Evolutionary conservation across 2,329 filamentous ascomycete species (phyloP), one percentile per base, ranked within the genome.

Genomic region (Esteya vermicola): DNA sequence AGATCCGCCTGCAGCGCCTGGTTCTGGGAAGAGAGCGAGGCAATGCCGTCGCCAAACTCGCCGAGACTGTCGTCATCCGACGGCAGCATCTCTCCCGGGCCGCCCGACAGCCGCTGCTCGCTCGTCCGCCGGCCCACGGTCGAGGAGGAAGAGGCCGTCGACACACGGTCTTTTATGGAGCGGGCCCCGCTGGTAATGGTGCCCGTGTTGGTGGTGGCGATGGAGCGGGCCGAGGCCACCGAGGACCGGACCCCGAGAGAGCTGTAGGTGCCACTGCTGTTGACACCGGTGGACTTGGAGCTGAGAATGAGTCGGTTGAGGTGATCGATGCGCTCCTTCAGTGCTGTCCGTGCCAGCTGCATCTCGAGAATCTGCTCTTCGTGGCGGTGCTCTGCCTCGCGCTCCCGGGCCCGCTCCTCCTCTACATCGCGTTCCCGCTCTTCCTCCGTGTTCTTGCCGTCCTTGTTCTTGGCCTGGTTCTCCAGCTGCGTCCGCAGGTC

Each of bases 321-420:
- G 58, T 98, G 91, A 56, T 95, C 88, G 51, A 98, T 98, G 23
- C 91, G 80, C 64, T 98, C 91, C 58, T 96, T 98, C 40, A 98
- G 64, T 1, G 91, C 91, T 1, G 91, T 98, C 32, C 91, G 78
- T 25, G 91, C 91, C 35, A 98, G 72, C 57, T 98, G 91, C 84
- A 98, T 96, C 60, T 98, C 91, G 40, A 98, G 69, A 72, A 98
- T 89, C 58, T 98, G 91, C 62, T 96, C 91, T 55, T 95, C 88
- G 50, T 95, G 91, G 30, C 86, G 77, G 49, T 85, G 75, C 49
- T 86, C 79, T 8, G 83, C 82, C 59, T 95, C 85, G 50, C 81
- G 75, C 56, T 91, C 79, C 16, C 78, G 69, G 31, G 68, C 77
- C 49, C 78, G 73, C 52, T 91, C 84, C 49, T 83, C 76, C 52